These are phyloP conservation scores for Agrostemma githago DNA, from an alignment of 148 eudicot species.

Conservation along the genomic window DNA sequence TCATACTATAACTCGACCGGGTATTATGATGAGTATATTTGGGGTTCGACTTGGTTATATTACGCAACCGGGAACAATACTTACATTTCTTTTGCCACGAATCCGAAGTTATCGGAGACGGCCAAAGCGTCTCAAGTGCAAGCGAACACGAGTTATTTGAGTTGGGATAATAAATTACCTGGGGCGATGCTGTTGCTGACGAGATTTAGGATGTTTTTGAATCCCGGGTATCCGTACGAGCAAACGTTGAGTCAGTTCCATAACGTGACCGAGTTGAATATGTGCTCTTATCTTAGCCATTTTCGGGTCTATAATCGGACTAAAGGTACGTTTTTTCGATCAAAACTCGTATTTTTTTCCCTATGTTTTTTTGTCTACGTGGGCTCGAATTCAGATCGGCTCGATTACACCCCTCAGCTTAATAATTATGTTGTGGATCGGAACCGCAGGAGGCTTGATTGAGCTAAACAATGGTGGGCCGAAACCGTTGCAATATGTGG, in stretches of 20 bases:
- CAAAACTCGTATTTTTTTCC: background rate
- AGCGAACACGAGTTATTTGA: slow-evolving; percentile 51
- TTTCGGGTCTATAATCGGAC: slow-evolving; percentile 59
- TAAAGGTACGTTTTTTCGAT: slow-evolving; percentile 34
- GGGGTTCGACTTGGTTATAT: slow-evolving; percentile 74
- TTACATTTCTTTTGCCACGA: slow-evolving; percentile 52
- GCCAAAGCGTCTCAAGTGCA: slow-evolving; percentile 38
- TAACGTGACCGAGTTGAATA: slow-evolving; percentile 50
- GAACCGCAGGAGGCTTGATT: slow-evolving; percentile 61
- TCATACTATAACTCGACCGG: slow-evolving; percentile 62
- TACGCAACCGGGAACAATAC: slow-evolving; percentile 67
- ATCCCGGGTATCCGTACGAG: slow-evolving; percentile 77
- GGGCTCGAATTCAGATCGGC: too few species aligned
- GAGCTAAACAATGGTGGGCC: slow-evolving; percentile 46
- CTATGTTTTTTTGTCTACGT: too few species aligned
- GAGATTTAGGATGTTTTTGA: slow-evolving; percentile 58
- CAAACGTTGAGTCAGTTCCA: slow-evolving; percentile 52
- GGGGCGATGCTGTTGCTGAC: slow-evolving; percentile 67
- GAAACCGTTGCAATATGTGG: slow-evolving; percentile 68
- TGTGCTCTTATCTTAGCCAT: slow-evolving; percentile 62
- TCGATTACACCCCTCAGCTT: too few species aligned
- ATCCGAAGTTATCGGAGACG: slow-evolving; percentile 39
- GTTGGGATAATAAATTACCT: slow-evolving; percentile 82
- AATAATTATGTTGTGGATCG: too few species aligned
- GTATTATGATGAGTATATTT: slow-evolving; percentile 69